Conservation (phyloP, 1,284 basidiomycete species). For the Irpex sp. region DNA sequence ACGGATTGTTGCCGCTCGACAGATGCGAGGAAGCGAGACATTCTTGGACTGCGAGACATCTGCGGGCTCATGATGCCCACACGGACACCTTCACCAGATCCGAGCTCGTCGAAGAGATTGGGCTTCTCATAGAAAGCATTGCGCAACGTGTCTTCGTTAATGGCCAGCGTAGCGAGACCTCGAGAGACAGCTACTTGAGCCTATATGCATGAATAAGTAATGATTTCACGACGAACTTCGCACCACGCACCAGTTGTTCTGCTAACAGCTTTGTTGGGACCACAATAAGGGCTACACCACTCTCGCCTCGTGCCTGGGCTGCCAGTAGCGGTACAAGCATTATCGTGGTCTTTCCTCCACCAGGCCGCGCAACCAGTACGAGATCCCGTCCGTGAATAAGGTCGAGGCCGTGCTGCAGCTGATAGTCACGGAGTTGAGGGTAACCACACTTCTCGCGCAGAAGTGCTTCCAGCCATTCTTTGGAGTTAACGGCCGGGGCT, state of each 20-base stretch:
- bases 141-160: background rate
- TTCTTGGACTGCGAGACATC: background rate
- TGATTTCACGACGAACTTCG: too few species aligned
- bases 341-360: conserved; percentile 1
- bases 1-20: background rate
- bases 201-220: background rate
- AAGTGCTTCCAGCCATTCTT: too few species aligned
- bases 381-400: background rate
- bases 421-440: too few species aligned
- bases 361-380: background rate
- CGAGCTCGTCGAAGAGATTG: conserved; percentile 5
- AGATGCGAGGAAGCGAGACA: background rate
- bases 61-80: conserved; percentile 7
- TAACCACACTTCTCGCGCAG: too few species aligned
- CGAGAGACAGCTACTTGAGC: background rate
- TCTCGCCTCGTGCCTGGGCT: background rate
- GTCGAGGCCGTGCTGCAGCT: background rate
- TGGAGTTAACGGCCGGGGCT: too few species aligned
- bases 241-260: background rate
- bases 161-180: background rate
- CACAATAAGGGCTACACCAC: background rate
- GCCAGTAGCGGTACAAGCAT: background rate
- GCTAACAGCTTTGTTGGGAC: background rate
- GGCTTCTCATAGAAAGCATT: background rate
- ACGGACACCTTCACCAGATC: background rate